These are phyloP conservation scores for Teunomyces panamensis DNA, from an alignment of 805 yeast species.

Conservation along the genomic window DNA sequence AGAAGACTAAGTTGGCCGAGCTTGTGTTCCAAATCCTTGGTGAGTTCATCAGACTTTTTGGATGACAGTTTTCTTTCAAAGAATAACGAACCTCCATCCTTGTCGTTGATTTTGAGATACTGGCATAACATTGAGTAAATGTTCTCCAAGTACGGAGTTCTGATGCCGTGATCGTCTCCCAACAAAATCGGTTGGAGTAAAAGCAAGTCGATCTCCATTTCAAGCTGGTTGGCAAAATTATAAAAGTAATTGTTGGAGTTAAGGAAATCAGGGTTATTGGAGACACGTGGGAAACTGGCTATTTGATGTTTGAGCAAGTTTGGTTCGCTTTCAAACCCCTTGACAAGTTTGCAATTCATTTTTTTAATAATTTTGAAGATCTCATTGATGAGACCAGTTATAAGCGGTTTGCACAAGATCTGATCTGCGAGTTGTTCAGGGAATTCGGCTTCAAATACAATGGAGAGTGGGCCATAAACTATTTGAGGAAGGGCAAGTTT, in stretches of 20 bases:
- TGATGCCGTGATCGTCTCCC: conserved; percentile 84
- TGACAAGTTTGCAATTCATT: conserved; percentile 72
- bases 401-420: conserved; percentile 80
- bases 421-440: conserved; percentile 59
- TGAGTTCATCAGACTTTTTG: not conserved
- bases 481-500: conserved; percentile 75
- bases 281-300: conserved; percentile 37
- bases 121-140: conserved; percentile 77
- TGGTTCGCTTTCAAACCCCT: conserved; percentile 66
- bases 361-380: conserved; percentile 67
- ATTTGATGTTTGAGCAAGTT: conserved; percentile 55
- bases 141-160: conserved; percentile 88
- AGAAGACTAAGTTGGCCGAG: conserved; percentile 19
- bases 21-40: conserved; percentile 16
- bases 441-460: conserved; percentile 67
- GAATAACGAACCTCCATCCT: conserved; percentile 21
- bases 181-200: conserved; percentile 81
- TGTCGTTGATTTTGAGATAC: conserved; percentile 45
- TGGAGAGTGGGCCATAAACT: conserved; percentile 72
- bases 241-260: conserved; percentile 62
- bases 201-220: conserved; percentile 68
- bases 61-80: conserved; percentile 20
- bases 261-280: conserved; percentile 27
- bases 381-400: conserved; percentile 77
- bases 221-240: conserved; percentile 52